phyloP scores from a whole-genome alignment of 2,329 filamentous ascomycete species.

The Shiraia sp. region DNA sequence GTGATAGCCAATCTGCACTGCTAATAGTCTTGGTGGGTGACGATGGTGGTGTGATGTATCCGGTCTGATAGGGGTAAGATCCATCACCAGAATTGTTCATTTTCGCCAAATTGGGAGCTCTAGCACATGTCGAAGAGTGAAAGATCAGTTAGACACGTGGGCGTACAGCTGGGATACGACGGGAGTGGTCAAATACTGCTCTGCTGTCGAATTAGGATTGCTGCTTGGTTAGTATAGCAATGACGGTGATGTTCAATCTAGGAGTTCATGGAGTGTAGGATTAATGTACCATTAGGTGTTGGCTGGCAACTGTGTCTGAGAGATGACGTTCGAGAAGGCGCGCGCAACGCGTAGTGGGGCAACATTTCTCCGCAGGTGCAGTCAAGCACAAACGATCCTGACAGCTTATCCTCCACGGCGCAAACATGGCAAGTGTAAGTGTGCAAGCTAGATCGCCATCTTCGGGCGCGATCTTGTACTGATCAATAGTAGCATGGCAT shows the following conservation, averaged over 20 bases:
- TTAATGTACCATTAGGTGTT: constrained; percentile 13
- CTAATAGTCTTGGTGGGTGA: constrained; percentile 41
- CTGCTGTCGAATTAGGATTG: constrained; percentile 27
- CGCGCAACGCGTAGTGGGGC: constrained; percentile 32
- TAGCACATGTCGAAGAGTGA: constrained; percentile 31
- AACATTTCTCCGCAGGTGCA: constrained; percentile 29
- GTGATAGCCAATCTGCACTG: constrained; percentile 36
- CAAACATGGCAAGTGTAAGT: constrained; percentile 48
- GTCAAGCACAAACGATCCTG: constrained; percentile 16
- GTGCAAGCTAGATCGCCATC: background rate
- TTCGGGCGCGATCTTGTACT: constrained; percentile 9
- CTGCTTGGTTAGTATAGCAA: constrained; percentile 41
- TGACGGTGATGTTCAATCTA: constrained; percentile 22
- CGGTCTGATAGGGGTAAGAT: constrained; percentile 11
- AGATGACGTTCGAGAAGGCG: constrained; percentile 18
- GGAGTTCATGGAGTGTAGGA: constrained; percentile 20
- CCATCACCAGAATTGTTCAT: constrained; percentile 32
- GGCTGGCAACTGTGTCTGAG: constrained; percentile 16
- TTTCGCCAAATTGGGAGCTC: constrained; percentile 8
- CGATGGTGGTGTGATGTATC: constrained; percentile 36
- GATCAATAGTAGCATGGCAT: constrained; percentile 73
- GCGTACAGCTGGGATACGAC: constrained; percentile 9
- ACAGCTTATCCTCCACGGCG: constrained; percentile 6
- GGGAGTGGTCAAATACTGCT: constrained; percentile 8
- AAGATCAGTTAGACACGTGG: constrained; percentile 13